These are phyloP conservation scores for Venturia carpophila DNA, from an alignment of 2,329 filamentous ascomycete species.

Conservation along the genomic window DNA sequence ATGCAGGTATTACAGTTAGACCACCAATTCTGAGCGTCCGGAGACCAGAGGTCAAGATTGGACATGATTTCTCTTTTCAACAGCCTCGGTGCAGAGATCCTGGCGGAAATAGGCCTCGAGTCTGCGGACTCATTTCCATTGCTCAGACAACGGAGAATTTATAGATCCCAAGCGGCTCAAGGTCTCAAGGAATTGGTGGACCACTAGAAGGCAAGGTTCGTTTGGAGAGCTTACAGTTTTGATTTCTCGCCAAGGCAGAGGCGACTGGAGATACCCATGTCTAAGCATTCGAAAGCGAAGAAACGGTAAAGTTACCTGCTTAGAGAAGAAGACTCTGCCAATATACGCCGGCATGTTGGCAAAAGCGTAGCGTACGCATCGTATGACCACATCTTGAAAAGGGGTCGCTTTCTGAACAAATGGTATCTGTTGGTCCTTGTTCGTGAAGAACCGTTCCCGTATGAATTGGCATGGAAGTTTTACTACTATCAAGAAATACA, in stretches of 20 bases:
- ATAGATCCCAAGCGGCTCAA: neutral
- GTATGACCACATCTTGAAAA: slow-evolving; percentile 70
- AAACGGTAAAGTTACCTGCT: slow-evolving; percentile 64
- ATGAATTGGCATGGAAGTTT: slow-evolving; percentile 53
- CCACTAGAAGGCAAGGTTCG: neutral
- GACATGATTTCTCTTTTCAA: neutral
- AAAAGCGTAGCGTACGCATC: slow-evolving; percentile 72
- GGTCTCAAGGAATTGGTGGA: neutral
- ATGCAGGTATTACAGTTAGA: neutral
- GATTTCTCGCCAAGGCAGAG: slow-evolving; percentile 52
- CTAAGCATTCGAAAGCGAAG: slow-evolving; percentile 66
- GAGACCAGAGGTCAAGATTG: neutral
- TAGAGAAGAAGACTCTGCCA: slow-evolving; percentile 70
- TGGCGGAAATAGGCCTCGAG: too few species aligned
- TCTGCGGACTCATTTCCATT: too few species aligned
- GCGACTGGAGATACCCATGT: slow-evolving; percentile 57
- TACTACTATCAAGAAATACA: slow-evolving; percentile 41
- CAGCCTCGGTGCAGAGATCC: neutral
- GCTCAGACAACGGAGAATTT: too few species aligned
- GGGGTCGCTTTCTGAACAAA: slow-evolving; percentile 63
- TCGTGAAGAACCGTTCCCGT: slow-evolving; percentile 48
- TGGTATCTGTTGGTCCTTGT: slow-evolving; percentile 41
- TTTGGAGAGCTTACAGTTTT: slow-evolving; percentile 1
- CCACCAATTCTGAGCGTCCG: neutral
- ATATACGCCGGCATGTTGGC: slow-evolving; percentile 60